Evolutionary conservation across 2,329 filamentous ascomycete genomes (phyloP), one percentile per base, ranked within the genome.

Genomic region (Alternaria arborescens): DNA sequence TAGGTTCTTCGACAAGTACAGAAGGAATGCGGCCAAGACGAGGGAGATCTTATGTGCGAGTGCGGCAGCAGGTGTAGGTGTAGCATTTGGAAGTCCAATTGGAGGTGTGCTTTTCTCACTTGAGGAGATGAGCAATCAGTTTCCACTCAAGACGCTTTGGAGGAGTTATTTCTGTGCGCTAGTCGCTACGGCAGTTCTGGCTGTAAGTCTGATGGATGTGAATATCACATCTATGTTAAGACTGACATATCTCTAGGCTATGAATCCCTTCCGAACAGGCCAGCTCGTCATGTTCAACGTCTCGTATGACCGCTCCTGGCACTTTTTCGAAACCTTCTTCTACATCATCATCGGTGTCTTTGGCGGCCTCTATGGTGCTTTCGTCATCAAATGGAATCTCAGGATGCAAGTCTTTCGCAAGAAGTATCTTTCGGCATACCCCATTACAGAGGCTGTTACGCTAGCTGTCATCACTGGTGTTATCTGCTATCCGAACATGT

Each of bases 211-310:
- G 12, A 16, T 6, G 32, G 11, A 30, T 30, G 28, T 11, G 28
- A 11, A 11, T 4, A 30, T 30, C 10, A 30, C 8, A 30, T 30
- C 8, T 30, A 30, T 10, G 18, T 22, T 8, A 0, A 14, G 7
- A 4, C 46, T 50, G 6, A 50, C 10, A 0, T 55, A 10, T 16
- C 24, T 8, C 6, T 16, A 86, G 83, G 92, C 92, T 60, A 97
- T 99, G 92, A 99, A 99, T 71, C 95, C 95, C 22, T 99, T 99
- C 80, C 85, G 95, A 53, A 98, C 95, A 0, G 95, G 95, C 20
- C 95, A 99, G 76, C 86, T 99, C 42, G 95, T 99, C 87, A 98
- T 99, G 94, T 99, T 99, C 79, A 94, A 97, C 72, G 94, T 99
- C 72, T 88, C 89, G 71, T 99, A 99, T 75, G 94, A 98, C 78